Conservation (phyloP, 768 basidiomycete genomes). For the Sporobolomyces pararoseus region DNA sequence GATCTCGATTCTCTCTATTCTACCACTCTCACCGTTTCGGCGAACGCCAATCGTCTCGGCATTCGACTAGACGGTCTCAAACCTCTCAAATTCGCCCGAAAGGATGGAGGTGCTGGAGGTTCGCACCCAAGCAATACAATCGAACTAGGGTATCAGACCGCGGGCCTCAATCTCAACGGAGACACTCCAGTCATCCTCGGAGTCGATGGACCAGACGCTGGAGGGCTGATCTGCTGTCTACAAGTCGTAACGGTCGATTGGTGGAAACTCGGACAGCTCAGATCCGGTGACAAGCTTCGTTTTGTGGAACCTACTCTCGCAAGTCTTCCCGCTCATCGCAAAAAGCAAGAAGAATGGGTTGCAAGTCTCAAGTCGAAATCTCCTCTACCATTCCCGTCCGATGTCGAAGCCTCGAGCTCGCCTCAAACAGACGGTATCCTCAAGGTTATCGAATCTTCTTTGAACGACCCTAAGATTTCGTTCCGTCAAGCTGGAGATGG, state of each 20-base stretch:
- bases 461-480: constrained; percentile 48
- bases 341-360: constrained; percentile 49
- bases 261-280: constrained; percentile 67
- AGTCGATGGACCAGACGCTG: constrained; percentile 63
- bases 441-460: constrained; percentile 45
- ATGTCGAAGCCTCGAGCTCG: constrained; percentile 30
- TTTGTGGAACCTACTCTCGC: constrained; percentile 58
- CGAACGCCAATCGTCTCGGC: constrained; percentile 63
- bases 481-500: constrained; percentile 66
- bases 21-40: constrained; percentile 57
- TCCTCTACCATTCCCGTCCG: constrained; percentile 19
- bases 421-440: constrained; percentile 52
- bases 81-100: constrained; percentile 59
- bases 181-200: constrained; percentile 67
- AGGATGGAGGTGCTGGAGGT: constrained; percentile 63
- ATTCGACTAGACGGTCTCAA: constrained; percentile 57
- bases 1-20: constrained; percentile 58
- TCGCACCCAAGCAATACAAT: constrained; percentile 67
- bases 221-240: constrained; percentile 56
- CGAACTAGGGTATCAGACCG: constrained; percentile 8
- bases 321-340: constrained; percentile 49
- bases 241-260: constrained; percentile 46
- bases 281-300: constrained; percentile 58
- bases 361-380: constrained; percentile 32
- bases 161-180: constrained; percentile 63